These are phyloP conservation scores for Letharia lupina DNA, from an alignment of 495 filamentous ascomycete species.

Conservation along the genomic window DNA sequence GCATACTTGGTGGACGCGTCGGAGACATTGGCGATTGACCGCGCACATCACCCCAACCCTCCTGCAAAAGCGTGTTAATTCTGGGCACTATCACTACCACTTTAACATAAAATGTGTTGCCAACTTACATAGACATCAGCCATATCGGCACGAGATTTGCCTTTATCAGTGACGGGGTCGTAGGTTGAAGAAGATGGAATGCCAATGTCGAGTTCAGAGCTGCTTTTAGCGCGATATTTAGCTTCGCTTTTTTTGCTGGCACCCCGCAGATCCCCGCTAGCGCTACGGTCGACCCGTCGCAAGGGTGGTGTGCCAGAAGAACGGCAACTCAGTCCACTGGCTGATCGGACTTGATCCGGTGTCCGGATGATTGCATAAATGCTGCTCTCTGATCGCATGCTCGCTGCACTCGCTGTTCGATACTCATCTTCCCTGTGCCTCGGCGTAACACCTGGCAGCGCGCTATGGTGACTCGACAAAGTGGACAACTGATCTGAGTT, in stretches of 20 bases:
- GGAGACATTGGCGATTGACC: conserved; percentile 83
- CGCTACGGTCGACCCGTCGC: conserved; percentile 61
- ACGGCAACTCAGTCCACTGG: conserved; percentile 49
- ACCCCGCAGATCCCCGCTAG: conserved; percentile 72
- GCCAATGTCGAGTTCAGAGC: not conserved
- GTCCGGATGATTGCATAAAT: conserved; percentile 35
- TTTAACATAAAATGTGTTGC: conserved; percentile 6
- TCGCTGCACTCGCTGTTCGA: conserved; percentile 33
- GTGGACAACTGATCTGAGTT: conserved; percentile 20
- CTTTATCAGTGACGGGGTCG: conserved; percentile 75
- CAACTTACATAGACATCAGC: conserved; percentile 85
- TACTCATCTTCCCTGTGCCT: conserved; percentile 26
- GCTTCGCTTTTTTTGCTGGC: conserved; percentile 40
- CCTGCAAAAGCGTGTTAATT: conserved; percentile 42
- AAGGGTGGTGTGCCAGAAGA: conserved; percentile 53
- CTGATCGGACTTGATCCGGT: conserved; percentile 52
- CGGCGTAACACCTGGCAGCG: conserved; percentile 30
- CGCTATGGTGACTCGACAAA: conserved; percentile 27
- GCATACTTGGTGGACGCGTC: conserved; percentile 90
- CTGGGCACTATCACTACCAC: conserved; percentile 19
- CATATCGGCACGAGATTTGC: conserved; percentile 79
- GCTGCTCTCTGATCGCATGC: conserved; percentile 44
- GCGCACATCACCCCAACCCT: conserved; percentile 89
- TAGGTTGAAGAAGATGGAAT: conserved; percentile 54
- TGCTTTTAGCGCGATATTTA: conserved; percentile 27